A percentile compares a stretch with the other conserved stretches of the same genome.
Conservation (phyloP, 441 rosid genomes). For the Populus hybrid region DNA sequence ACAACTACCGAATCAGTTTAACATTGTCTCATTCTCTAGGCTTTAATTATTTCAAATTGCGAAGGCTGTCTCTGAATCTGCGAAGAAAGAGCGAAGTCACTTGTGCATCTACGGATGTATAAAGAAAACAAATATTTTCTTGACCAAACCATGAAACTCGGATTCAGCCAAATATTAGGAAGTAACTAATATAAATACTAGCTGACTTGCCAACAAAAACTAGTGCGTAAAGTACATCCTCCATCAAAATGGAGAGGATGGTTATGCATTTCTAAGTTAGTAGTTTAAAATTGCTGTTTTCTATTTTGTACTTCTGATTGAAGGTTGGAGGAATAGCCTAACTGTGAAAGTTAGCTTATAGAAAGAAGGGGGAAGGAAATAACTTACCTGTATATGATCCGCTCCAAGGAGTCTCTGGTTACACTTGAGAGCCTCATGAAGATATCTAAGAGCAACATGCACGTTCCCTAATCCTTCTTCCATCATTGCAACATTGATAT, state of each 20-base stretch:
- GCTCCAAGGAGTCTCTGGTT: constrained; percentile 65
- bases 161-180: neutral
- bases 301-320: neutral
- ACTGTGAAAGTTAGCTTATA: neutral
- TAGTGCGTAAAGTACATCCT: neutral
- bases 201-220: neutral
- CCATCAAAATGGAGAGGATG: neutral
- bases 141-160: neutral
- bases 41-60: neutral
- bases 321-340: neutral
- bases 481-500: constrained; percentile 79
- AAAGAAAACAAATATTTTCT: neutral
- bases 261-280: neutral
- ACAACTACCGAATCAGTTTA: neutral
- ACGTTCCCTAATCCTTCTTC: constrained; percentile 73
- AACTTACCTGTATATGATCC: constrained; percentile 61
- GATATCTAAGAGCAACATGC: constrained; percentile 64
- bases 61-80: neutral
- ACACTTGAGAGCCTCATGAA: constrained; percentile 72
- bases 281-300: neutral
- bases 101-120: neutral
- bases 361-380: neutral
- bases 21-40: neutral
- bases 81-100: neutral
- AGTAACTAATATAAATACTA: neutral